Conservation (phyloP, 164 flowering plant genomes). For the Liquidambar formosana region DNA sequence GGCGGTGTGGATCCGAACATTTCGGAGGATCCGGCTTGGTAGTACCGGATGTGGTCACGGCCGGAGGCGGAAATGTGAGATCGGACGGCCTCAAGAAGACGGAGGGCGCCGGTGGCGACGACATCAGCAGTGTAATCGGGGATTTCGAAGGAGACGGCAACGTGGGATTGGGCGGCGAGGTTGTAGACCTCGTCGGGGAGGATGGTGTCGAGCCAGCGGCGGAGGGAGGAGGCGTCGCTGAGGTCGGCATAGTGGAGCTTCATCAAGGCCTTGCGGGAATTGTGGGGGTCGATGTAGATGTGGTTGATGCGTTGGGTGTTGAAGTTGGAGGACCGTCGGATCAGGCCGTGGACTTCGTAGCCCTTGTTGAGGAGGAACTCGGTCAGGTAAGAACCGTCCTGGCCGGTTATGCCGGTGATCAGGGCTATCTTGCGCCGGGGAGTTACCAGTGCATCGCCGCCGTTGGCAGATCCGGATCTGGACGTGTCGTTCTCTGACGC, state of each 20-base stretch:
- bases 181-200: conserved; percentile 94
- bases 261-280: conserved; percentile 70
- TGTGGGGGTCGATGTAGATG: conserved; percentile 97
- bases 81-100: conserved; percentile 86
- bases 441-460: conserved; percentile 15
- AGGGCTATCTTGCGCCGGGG: conserved; percentile 55
- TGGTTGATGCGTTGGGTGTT: conserved; percentile 94
- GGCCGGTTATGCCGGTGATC: conserved; percentile 94
- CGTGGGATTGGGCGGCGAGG: conserved; percentile 95
- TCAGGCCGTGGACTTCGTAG: conserved; percentile 89
- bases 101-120: conserved; percentile 94
- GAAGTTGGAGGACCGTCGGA: conserved; percentile 93
- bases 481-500: conserved; percentile 28
- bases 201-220: conserved; percentile 85
- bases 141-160: conserved; percentile 96
- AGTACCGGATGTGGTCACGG: conserved; percentile 59
- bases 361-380: conserved; percentile 81
- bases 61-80: conserved; percentile 78
- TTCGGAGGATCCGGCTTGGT: conserved; percentile 95
- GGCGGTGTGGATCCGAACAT: conserved; percentile 96
- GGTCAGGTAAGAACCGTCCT: conserved; percentile 94
- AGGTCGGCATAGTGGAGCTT: conserved; percentile 95
- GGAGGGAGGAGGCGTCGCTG: conserved; percentile 91
- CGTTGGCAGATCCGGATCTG: conserved; percentile 31
- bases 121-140: conserved; percentile 98